These are phyloP conservation scores for Lasiodiplodia theobromae DNA, from an alignment of 2,329 filamentous ascomycete genomes.

Conservation along the genomic window DNA sequence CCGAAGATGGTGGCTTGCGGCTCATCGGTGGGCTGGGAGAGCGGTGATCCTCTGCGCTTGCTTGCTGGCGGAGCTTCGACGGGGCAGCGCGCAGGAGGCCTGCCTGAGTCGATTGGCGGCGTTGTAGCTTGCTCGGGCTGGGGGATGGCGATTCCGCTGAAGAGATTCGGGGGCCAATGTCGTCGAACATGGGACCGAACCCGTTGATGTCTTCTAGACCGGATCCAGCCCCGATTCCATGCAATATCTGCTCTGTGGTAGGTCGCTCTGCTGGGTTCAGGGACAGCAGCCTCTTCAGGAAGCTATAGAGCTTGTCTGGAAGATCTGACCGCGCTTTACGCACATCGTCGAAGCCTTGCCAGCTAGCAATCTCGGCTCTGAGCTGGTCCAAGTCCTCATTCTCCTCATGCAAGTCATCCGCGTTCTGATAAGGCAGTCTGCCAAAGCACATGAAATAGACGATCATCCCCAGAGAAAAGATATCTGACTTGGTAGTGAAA, in stretches of 20 bases:
- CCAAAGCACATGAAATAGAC: conserved; percentile 98
- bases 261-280: conserved; percentile 79
- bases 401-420: conserved; percentile 87
- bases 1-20: background rate
- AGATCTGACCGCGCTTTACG: conserved; percentile 78
- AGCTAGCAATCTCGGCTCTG: conserved; percentile 82
- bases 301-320: conserved; percentile 82
- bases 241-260: conserved; percentile 83
- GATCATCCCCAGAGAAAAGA: conserved; percentile 99
- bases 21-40: conserved; percentile 43
- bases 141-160: conserved; percentile 52
- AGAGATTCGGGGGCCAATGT: conserved; percentile 51
- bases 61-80: conserved; percentile 44
- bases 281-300: conserved; percentile 81
- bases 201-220: conserved; percentile 54
- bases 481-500: conserved; percentile 95
- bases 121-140: conserved; percentile 35
- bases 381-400: conserved; percentile 88
- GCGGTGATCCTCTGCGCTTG: conserved; percentile 39
- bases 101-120: conserved; percentile 38
- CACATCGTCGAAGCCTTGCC: conserved; percentile 86
- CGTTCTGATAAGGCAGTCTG: conserved; percentile 81
- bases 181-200: conserved; percentile 47
- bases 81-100: conserved; percentile 38
- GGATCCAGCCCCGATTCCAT: conserved; percentile 73